phyloP scores from a whole-genome alignment of 768 basidiomycete genomes.

The Trametes gibbosa region DNA sequence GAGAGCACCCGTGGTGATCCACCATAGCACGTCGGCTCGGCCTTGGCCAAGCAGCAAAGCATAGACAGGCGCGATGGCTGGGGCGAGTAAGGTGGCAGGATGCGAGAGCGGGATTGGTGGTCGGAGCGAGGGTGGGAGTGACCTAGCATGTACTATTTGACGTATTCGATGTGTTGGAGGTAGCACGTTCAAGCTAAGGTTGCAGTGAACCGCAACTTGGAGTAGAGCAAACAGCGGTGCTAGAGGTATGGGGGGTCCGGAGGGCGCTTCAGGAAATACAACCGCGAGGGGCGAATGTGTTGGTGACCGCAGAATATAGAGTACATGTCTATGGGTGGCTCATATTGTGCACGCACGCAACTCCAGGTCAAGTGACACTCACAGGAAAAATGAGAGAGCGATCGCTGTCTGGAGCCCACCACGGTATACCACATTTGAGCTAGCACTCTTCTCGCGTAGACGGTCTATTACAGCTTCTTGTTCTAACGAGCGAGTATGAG shows the following conservation, averaged over 20 bases:
- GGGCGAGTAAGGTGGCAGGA: slow-evolving; percentile 6
- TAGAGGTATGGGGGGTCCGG: slow-evolving; percentile 10
- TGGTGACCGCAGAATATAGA: slow-evolving; percentile 15
- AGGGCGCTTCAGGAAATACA: slow-evolving; percentile 15
- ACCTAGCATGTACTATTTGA: not conserved
- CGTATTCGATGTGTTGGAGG: slow-evolving; percentile 8
- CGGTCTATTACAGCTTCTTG: slow-evolving; percentile 29
- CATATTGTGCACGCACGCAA: too few species aligned
- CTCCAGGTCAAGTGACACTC: not conserved
- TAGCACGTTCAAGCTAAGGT: slow-evolving; percentile 17
- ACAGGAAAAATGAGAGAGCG: slow-evolving; percentile 24
- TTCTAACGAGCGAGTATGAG: slow-evolving; percentile 9
- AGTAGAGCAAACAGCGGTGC: slow-evolving; percentile 15
- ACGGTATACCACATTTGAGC: slow-evolving; percentile 17
- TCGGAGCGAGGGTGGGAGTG: not conserved
- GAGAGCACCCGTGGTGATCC: slow-evolving; percentile 16
- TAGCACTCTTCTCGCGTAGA: slow-evolving; percentile 18
- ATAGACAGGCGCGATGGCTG: slow-evolving; percentile 19
- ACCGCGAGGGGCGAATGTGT: slow-evolving; percentile 22
- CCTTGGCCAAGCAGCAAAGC: slow-evolving; percentile 15
- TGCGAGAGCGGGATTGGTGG: slow-evolving; percentile 19
- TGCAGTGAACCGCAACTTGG: slow-evolving; percentile 21
- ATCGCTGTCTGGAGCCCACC: slow-evolving; percentile 19
- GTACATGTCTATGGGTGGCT: slow-evolving; percentile 17
- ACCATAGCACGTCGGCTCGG: slow-evolving; percentile 25